These are phyloP conservation scores for Dictyostelium intermedium DNA, from an alignment of 78 protist species.

Conservation along the genomic window DNA sequence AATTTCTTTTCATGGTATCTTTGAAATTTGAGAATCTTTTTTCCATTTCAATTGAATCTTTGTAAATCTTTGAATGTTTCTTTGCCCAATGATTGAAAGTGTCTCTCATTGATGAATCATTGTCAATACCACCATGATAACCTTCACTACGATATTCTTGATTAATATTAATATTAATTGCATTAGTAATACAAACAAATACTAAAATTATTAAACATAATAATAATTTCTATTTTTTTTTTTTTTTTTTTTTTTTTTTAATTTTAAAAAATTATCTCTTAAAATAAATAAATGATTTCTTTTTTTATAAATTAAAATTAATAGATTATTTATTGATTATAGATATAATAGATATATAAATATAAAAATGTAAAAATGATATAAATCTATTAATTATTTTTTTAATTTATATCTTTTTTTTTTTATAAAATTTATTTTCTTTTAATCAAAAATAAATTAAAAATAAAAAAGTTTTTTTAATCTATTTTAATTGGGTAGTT, in stretches of 20 bases:
- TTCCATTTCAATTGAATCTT: not conserved
- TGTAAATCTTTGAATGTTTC: slow-evolving; percentile 9
- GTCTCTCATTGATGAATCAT: not conserved
- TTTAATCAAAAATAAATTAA: not conserved
- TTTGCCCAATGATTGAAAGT: slow-evolving; percentile 37
- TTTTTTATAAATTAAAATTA: not conserved
- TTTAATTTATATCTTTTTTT: not conserved
- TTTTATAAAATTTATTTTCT: not conserved
- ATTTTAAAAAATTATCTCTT: not conserved
- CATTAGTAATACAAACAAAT: not conserved
- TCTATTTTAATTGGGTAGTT: not conserved
- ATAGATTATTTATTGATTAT: not conserved
- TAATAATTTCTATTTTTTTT: not conserved
- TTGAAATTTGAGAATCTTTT: slow-evolving; percentile 20
- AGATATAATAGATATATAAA: not conserved
- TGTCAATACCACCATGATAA: not conserved
- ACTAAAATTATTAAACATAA: not conserved
- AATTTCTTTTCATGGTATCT: not conserved
- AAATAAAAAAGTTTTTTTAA: not conserved
- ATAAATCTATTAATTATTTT: not conserved
- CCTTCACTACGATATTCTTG: not conserved
- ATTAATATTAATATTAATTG: not conserved
- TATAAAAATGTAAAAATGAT: not conserved
- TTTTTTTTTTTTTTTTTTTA: not conserved
- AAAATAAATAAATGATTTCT: not conserved